These are phyloP conservation scores for Geosiphon pyriformis DNA, from an alignment of 192 early-diverging fungal species.

Conservation along the genomic window DNA sequence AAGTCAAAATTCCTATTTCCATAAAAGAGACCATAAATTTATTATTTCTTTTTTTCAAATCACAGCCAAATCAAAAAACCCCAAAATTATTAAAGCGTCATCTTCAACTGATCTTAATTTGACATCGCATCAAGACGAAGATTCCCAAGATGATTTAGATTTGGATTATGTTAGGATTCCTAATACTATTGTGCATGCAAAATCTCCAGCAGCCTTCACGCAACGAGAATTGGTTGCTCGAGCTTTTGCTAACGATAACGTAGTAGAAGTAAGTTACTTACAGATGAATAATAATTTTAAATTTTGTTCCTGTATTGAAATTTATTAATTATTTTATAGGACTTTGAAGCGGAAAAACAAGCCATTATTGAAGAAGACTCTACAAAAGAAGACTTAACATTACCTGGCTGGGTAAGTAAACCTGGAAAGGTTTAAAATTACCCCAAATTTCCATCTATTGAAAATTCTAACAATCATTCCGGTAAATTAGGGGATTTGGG, in stretches of 20 bases:
- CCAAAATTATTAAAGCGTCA: too few relatives aligned
- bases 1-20: too few relatives aligned
- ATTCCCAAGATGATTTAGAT: slow-evolving; percentile 29
- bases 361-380: slow-evolving; percentile 63
- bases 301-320: not conserved
- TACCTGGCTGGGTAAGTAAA: slow-evolving; percentile 81
- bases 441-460: slow-evolving; percentile 17
- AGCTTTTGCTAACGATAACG: slow-evolving; percentile 93
- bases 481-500: slow-evolving; percentile 80
- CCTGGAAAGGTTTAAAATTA: not conserved
- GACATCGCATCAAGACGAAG: slow-evolving; percentile 14
- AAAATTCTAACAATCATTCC: not conserved
- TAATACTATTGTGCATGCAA: slow-evolving; percentile 52
- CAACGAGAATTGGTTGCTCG: slow-evolving; percentile 83
- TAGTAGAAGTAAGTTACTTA: slow-evolving; percentile 47
- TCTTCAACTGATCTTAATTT: not conserved
- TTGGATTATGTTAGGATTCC: slow-evolving; percentile 22
- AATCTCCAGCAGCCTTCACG: slow-evolving; percentile 50
- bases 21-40: too few relatives aligned
- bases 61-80: too few relatives aligned
- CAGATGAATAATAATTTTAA: not conserved
- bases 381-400: slow-evolving; percentile 73
- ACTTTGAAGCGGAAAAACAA: slow-evolving; percentile 88
- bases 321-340: slow-evolving; percentile 24
- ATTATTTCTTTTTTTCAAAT: too few relatives aligned